Percentiles rank a stretch among this genome's conserved stretches.
Conservation (phyloP, 441 rosid species). For the Biscutella laevigata region DNA sequence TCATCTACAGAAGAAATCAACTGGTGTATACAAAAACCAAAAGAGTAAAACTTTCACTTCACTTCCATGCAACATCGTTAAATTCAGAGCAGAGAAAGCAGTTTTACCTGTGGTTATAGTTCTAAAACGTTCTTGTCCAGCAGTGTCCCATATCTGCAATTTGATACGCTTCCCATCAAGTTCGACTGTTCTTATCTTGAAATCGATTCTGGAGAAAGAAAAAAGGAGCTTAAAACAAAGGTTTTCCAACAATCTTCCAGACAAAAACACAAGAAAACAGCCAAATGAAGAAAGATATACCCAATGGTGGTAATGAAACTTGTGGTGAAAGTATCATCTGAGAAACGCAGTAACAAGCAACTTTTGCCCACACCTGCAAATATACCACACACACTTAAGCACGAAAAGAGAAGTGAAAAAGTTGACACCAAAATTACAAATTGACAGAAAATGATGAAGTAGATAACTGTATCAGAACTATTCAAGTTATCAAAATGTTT, state of each 20-base stretch:
- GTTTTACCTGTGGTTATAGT: conserved; percentile 41
- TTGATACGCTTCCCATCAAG: conserved; percentile 52
- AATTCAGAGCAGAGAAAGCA: neutral
- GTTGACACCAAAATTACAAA: neutral
- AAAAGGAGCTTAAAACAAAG: neutral
- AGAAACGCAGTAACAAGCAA: conserved; percentile 69
- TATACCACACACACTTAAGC: neutral
- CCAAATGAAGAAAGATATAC: conserved; percentile 24
- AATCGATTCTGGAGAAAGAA: conserved; percentile 31
- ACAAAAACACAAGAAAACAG: neutral
- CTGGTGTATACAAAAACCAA: neutral
- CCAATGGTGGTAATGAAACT: conserved; percentile 81
- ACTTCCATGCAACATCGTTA: neutral
- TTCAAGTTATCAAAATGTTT: neutral
- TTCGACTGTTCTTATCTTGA: conserved; percentile 45
- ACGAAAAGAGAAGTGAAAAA: neutral
- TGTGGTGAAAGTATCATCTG: conserved; percentile 79
- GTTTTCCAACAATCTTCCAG: conserved; percentile 6
- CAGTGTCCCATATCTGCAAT: conserved; percentile 52
- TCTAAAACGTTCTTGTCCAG: conserved; percentile 55
- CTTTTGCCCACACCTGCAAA: conserved; percentile 73
- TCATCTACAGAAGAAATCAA: too few relatives aligned
- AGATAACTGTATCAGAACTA: neutral
- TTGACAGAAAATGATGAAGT: neutral
- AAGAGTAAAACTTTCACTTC: neutral